phyloP scores from a whole-genome alignment of 2,329 filamentous ascomycete species.

The Berkeleyomyces basicola region DNA sequence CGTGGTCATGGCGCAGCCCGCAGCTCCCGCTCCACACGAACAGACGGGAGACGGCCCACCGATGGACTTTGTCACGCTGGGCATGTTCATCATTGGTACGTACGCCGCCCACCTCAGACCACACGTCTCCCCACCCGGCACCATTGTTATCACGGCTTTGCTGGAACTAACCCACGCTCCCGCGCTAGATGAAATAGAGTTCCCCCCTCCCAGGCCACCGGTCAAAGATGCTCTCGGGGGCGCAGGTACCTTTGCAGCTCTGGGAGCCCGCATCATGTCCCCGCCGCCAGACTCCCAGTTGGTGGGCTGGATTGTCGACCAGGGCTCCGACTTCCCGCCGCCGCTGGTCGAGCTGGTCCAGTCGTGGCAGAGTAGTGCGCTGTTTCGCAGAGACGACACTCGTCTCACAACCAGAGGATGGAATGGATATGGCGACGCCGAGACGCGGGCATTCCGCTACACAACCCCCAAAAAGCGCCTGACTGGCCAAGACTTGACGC shows the following conservation, averaged over 20 bases:
- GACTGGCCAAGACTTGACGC: slow-evolving; percentile 52
- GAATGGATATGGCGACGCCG: slow-evolving; percentile 70
- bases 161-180: slow-evolving; percentile 4
- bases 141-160: not conserved
- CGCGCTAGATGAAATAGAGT: slow-evolving; percentile 76
- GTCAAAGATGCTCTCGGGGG: slow-evolving; percentile 72
- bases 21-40: not conserved
- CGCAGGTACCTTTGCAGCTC: slow-evolving; percentile 68
- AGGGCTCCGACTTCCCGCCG: slow-evolving; percentile 70
- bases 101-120: not conserved
- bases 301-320: slow-evolving; percentile 84
- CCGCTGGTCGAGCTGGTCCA: slow-evolving; percentile 46
- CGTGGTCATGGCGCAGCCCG: not conserved
- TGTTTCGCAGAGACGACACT: slow-evolving; percentile 47
- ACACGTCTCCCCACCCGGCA: too few species aligned
- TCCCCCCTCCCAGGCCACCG: slow-evolving; percentile 49
- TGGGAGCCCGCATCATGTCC: slow-evolving; percentile 80
- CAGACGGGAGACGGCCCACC: not conserved
- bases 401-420: slow-evolving; percentile 76
- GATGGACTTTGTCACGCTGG: slow-evolving; percentile 52
- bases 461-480: slow-evolving; percentile 72
- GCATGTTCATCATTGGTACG: slow-evolving; percentile 60
- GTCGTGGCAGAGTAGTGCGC: slow-evolving; percentile 58
- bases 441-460: slow-evolving; percentile 68
- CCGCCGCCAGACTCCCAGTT: slow-evolving; percentile 42